Percentiles rank a stretch among this genome's conserved stretches.
These are phyloP conservation scores for Aureobasidium sp. DNA, from an alignment of 2,329 filamentous ascomycete genomes.

Conservation along the genomic window DNA sequence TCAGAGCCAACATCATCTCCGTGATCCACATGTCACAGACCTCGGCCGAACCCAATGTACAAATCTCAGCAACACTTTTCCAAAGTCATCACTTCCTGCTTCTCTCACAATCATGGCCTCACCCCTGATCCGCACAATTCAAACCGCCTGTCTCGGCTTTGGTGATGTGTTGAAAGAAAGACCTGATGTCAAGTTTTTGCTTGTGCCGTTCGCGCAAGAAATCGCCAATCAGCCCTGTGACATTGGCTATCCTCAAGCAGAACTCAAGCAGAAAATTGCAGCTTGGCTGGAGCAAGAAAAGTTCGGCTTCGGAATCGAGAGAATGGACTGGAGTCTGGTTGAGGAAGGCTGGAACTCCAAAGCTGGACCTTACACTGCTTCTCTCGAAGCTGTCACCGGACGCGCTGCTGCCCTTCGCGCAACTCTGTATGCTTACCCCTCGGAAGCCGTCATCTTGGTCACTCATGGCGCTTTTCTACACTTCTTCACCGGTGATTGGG, in stretches of 20 bases:
- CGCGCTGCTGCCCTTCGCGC: slow-evolving; percentile 13
- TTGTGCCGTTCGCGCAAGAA: slow-evolving; percentile 5
- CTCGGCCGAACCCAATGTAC: slow-evolving; percentile 67
- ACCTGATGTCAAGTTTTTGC: slow-evolving; percentile 2
- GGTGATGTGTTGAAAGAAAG: neutral
- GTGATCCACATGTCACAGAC: slow-evolving; percentile 67
- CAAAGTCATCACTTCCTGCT: slow-evolving; percentile 54
- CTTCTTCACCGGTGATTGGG: slow-evolving; percentile 15
- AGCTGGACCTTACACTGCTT: neutral
- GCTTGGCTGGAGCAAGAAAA: neutral
- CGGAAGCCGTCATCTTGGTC: slow-evolving; percentile 12
- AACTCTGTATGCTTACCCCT: slow-evolving; percentile 10
- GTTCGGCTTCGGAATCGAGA: neutral
- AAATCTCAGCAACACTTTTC: slow-evolving; percentile 53
- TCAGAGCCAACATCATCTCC: slow-evolving; percentile 32
- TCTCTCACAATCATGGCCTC: slow-evolving; percentile 58
- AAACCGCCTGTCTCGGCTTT: slow-evolving; percentile 47
- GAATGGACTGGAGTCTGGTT: slow-evolving; percentile 6
- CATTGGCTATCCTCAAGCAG: neutral
- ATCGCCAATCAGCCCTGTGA: slow-evolving; percentile 10
- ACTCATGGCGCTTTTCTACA: slow-evolving; percentile 15
- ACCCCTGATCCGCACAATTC: slow-evolving; percentile 70
- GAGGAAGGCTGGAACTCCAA: slow-evolving; percentile 11
- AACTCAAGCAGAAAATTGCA: neutral
- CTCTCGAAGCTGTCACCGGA: neutral